A percentile compares a stretch with the other conserved stretches of the same genome.
These are phyloP conservation scores for Lathyrus tuberosus DNA, from an alignment of 306 rosid genomes.

Conservation along the genomic window DNA sequence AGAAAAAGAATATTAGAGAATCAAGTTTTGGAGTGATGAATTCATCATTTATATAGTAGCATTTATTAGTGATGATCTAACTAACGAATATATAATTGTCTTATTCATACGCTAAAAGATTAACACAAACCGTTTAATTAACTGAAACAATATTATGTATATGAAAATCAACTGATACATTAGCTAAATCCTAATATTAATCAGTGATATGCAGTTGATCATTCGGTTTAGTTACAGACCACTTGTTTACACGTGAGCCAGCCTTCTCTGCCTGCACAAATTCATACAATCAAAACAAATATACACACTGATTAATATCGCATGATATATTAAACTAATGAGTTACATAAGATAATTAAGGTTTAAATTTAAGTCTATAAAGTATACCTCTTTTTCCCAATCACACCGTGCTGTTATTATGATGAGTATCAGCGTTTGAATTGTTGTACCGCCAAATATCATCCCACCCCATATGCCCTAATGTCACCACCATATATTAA, in stretches of 20 bases:
- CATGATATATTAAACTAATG: no score
- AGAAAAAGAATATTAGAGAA: no score
- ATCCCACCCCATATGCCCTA: constrained; percentile 87
- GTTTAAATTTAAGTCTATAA: background rate
- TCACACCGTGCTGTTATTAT: constrained; percentile 49
- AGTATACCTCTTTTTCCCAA: constrained; percentile 67
- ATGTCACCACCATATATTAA: background rate
- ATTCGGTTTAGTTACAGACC: constrained; percentile 41
- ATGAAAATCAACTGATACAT: no score
- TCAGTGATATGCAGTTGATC: background rate
- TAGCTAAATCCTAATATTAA: background rate
- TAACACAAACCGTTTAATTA: background rate
- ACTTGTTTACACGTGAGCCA: constrained; percentile 43
- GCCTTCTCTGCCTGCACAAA: constrained; percentile 52
- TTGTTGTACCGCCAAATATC: constrained; percentile 78
- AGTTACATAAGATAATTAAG: background rate
- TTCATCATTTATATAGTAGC: no score
- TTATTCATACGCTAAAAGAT: background rate
- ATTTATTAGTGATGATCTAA: no score
- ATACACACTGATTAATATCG: no score
- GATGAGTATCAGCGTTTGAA: constrained; percentile 58
- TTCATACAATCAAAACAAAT: no score
- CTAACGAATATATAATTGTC: background rate
- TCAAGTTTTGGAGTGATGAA: no score
- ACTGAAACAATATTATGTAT: background rate